These are phyloP conservation scores for Aspergillus sp. DNA, from an alignment of 2,329 filamentous ascomycete genomes.

Conservation along the genomic window DNA sequence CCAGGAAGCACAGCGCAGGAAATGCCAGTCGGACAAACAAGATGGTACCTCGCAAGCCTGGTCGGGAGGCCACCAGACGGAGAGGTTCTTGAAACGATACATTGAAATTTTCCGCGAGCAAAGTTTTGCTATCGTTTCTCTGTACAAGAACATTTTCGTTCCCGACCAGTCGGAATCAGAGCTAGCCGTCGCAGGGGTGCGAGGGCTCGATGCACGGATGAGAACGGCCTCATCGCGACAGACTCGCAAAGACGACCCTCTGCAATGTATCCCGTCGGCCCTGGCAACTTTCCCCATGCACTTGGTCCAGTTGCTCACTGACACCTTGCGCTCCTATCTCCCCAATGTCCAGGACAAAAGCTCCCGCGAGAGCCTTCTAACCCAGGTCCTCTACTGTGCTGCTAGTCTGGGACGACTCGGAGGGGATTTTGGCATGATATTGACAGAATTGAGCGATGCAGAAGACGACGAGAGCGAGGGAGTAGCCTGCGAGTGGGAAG, in stretches of 20 bases:
- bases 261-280: conserved; percentile 63
- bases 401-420: conserved; percentile 85
- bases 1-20: conserved; percentile 61
- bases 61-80: conserved; percentile 76
- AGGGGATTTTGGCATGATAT: conserved; percentile 85
- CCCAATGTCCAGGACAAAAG: conserved; percentile 76
- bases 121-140: conserved; percentile 89
- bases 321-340: conserved; percentile 70
- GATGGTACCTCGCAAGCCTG: conserved; percentile 20
- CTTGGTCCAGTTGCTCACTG: conserved; percentile 73
- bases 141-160: conserved; percentile 87
- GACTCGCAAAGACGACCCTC: conserved; percentile 22
- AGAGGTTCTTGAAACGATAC: conserved; percentile 89
- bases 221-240: conserved; percentile 18
- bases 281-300: conserved; percentile 80
- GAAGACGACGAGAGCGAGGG: conserved; percentile 32
- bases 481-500: conserved; percentile 68
- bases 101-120: conserved; percentile 98
- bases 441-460: conserved; percentile 55
- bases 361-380: conserved; percentile 80
- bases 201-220: conserved; percentile 22
- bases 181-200: conserved; percentile 18
- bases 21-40: conserved; percentile 20
- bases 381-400: conserved; percentile 89
- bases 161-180: conserved; percentile 43